Base-by-base conservation (phyloP, 202 grass and related monocot species). In the Cymbopogon flexuosus region DNA sequence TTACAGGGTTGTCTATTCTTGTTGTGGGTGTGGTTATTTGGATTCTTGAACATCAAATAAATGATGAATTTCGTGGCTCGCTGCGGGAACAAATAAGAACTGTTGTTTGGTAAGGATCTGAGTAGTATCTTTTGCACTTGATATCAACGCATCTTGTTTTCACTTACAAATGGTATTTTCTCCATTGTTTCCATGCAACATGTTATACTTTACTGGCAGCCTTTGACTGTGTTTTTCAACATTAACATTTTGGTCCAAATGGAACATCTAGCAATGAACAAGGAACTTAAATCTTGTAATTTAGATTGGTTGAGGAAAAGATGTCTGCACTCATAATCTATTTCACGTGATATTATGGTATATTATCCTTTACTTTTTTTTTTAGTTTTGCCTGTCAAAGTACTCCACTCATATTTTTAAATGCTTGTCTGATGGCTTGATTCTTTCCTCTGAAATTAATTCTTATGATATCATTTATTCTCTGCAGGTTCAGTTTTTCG, bases 401-500 rank as follows among this genome's bases (percentile, higher is more conserved):
- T 31, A 73, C 37, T 47, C 45, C 13, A 46, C 36, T 22, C 41
- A 11, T 74, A 51, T 65, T 10, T 7, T 49, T 31, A 72, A 65
- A 60, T 66, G 30, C 3, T 71, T 13, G 30, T 21, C 34, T 80
- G 15, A 37, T 65, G 45, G 0, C 0, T 11, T 58, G 70, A 58
- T 66, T 88, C 16, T 84, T 70, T 57, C 29, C 16, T 29, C 35
- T 79, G 21, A 77, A 68, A 77, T 74, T 75, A 68, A 30, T 70
- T 42, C 84, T 75, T 31, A 40, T 70, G 57, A 27, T 65, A 33
- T 70, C 27, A 73, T 81, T 87, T 36, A 73, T 64, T 83, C 22
- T 52, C 75, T 87, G 81, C 88, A 98, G 95, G 95, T 98, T 98
- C 88, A 93, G 89, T 82, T 94, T 98, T 85, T 98, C 95, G 0